These are phyloP conservation scores for Syzygium malaccense DNA, from an alignment of 441 rosid genomes.

Conservation along the genomic window DNA sequence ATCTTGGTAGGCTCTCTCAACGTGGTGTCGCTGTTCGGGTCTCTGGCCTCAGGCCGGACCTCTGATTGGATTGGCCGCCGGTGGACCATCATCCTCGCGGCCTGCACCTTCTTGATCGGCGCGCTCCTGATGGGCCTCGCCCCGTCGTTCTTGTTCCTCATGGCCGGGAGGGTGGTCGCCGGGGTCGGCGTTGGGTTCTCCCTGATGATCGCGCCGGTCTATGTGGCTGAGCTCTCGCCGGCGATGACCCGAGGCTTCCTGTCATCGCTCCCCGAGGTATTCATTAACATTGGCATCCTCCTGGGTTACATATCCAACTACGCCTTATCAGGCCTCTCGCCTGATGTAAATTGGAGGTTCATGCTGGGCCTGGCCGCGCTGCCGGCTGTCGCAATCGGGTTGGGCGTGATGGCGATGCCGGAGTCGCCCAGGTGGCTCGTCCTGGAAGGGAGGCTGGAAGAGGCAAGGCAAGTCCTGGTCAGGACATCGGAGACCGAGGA, in stretches of 20 bases:
- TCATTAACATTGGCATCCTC: slow-evolving; percentile 52
- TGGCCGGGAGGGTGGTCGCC: slow-evolving; percentile 59
- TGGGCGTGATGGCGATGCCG: slow-evolving; percentile 50
- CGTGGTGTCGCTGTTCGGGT: slow-evolving; percentile 47
- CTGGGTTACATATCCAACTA: slow-evolving; percentile 54
- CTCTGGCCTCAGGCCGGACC: slow-evolving; percentile 49
- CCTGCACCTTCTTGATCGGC: slow-evolving; percentile 45
- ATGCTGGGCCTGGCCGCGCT: slow-evolving; percentile 63
- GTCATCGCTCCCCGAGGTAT: slow-evolving; percentile 61
- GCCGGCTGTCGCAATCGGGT: slow-evolving; percentile 35
- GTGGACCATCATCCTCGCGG: slow-evolving; percentile 46
- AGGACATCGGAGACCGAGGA: slow-evolving; percentile 32
- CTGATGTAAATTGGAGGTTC: slow-evolving; percentile 43
- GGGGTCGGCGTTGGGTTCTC: slow-evolving; percentile 66
- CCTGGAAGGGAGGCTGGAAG: slow-evolving; percentile 37
- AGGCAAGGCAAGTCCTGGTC: slow-evolving; percentile 32
- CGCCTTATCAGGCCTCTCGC: slow-evolving; percentile 31
- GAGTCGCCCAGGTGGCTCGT: slow-evolving; percentile 70
- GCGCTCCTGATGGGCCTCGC: slow-evolving; percentile 66
- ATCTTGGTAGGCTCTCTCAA: slow-evolving; percentile 53
- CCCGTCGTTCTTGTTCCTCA: slow-evolving; percentile 35
- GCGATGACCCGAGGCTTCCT: slow-evolving; percentile 46
- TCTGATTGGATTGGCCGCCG: slow-evolving; percentile 56
- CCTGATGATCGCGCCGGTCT: slow-evolving; percentile 66
- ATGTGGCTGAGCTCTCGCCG: slow-evolving; percentile 52